A percentile compares a stretch with the other conserved stretches of the same genome.
Conservation (phyloP, 345 rosid genomes). For the Clarkia xantiana region DNA sequence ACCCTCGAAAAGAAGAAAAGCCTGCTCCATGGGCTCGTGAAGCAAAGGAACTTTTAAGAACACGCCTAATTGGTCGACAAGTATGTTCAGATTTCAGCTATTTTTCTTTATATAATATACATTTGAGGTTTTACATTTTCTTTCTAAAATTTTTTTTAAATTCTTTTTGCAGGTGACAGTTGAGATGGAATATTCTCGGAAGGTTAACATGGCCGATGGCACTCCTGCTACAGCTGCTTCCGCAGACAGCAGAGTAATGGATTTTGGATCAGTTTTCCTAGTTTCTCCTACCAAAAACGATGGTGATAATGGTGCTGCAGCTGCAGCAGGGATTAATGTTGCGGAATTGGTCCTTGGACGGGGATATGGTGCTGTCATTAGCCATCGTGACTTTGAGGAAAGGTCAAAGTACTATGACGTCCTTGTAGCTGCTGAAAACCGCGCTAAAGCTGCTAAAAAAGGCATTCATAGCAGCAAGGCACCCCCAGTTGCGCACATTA, state of each 20-base stretch:
- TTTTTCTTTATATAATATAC: not conserved
- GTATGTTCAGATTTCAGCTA: conserved; percentile 18
- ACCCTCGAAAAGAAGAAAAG: conserved; percentile 78
- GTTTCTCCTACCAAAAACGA: conserved; percentile 45
- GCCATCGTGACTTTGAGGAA: conserved; percentile 93
- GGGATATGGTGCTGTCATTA: conserved; percentile 67
- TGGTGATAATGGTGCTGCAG: conserved; percentile 36
- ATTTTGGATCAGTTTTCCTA: conserved; percentile 87
- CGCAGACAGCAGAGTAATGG: conserved; percentile 71
- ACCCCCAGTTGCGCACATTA: conserved; percentile 62
- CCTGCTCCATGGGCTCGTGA: conserved; percentile 93
- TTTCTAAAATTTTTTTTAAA: not conserved
- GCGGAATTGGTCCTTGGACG: conserved; percentile 73
- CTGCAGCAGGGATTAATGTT: conserved; percentile 49
- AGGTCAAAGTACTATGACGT: conserved; percentile 85
- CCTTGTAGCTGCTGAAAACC: conserved; percentile 86
- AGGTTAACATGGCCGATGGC: conserved; percentile 52
- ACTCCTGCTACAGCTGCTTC: conserved; percentile 32
- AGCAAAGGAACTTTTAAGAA: conserved; percentile 75
- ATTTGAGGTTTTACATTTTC: not conserved
- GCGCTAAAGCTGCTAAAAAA: conserved; percentile 62
- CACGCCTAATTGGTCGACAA: conserved; percentile 65
- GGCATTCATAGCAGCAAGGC: conserved; percentile 79
- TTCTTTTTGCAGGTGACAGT: conserved; percentile 50
- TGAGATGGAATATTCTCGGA: conserved; percentile 93